Conservation (phyloP, 768 basidiomycete species). For the Chalciporus sphaerocephalus region DNA sequence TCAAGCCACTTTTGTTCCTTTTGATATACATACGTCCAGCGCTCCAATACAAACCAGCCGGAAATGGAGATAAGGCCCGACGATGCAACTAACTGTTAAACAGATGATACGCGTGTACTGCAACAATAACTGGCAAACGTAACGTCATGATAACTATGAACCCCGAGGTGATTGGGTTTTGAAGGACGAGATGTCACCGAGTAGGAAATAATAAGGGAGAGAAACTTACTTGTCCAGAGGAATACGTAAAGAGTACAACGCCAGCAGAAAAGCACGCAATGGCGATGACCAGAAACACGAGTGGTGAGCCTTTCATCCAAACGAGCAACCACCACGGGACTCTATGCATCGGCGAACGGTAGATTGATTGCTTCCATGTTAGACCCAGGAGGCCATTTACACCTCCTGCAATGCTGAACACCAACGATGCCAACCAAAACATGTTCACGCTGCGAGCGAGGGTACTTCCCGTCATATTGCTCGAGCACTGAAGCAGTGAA, state of each 20-base stretch:
- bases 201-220: background rate
- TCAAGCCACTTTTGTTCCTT: constrained; percentile 45
- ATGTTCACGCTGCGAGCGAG: constrained; percentile 42
- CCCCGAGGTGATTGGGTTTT: constrained; percentile 59
- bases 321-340: constrained; percentile 58
- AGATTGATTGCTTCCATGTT: constrained; percentile 54
- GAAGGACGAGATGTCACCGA: constrained; percentile 1
- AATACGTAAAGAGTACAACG: constrained; percentile 70
- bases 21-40: constrained; percentile 41
- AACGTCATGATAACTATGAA: constrained; percentile 69
- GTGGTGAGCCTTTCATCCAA: constrained; percentile 81
- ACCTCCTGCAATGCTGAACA: constrained; percentile 50
- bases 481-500: constrained; percentile 44
- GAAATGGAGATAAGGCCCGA: constrained; percentile 45
- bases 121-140: constrained; percentile 2
- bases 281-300: constrained; percentile 78
- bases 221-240: constrained; percentile 55
- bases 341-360: constrained; percentile 49
- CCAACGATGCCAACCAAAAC: constrained; percentile 51
- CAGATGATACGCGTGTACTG: background rate
- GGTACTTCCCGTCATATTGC: constrained; percentile 22
- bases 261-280: constrained; percentile 80
- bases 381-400: constrained; percentile 49
- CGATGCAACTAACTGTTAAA: constrained; percentile 29
- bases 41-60: constrained; percentile 47